Base-by-base conservation (phyloP, 2,329 filamentous ascomycete genomes). In the Colletotrichum sp. region DNA sequence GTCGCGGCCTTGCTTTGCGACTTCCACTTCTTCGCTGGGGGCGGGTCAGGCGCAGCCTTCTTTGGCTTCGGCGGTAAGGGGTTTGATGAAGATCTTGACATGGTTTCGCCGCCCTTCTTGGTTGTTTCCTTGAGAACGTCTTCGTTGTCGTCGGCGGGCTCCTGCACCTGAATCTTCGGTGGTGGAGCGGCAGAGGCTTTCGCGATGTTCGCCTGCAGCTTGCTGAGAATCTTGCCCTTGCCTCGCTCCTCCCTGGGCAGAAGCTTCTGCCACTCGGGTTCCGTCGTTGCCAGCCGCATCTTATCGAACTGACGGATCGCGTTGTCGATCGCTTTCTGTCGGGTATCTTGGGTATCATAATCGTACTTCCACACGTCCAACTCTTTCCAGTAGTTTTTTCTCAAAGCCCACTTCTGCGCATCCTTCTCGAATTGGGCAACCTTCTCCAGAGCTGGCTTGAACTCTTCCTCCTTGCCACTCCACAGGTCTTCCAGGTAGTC, bases 361-460 rank as follows among this genome's bases (percentile, higher is more conserved):
- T 89, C 84, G 81, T 92, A 92, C 73, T 87, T 89, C 88, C 90
- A 93, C 27, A 93, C 90, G 78, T 93, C 91, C 16, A 93, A 86
- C 77, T 93, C 92, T 82, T 89, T 92, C 88, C 89, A 93, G 77
- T 88, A 90, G 28, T 86, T 84, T 83, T 90, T 91, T 76, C 89
- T 88, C 78, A 93, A 83, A 39, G 85, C 83, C 87, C 89, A 93
- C 78, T 87, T 91, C 76, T 89, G 87, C 6, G 84, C 84, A 4
- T 85, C 82, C 6, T 85, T 77, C 73, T 89, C 86, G 70, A 87
- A 87, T 73, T 90, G 88, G 34, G 90, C 91, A 27, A 92, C 90
- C 83, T 93, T 93, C 65, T 89, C 86, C 15, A 93, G 82, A 1
- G 88, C 88, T 5, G 84, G 82, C 70, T 86, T 86, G 78, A 93